Evolutionary conservation across 2,329 filamentous ascomycete genomes (phyloP).

Genomic region (Aspergillus spinulosporus): DNA sequence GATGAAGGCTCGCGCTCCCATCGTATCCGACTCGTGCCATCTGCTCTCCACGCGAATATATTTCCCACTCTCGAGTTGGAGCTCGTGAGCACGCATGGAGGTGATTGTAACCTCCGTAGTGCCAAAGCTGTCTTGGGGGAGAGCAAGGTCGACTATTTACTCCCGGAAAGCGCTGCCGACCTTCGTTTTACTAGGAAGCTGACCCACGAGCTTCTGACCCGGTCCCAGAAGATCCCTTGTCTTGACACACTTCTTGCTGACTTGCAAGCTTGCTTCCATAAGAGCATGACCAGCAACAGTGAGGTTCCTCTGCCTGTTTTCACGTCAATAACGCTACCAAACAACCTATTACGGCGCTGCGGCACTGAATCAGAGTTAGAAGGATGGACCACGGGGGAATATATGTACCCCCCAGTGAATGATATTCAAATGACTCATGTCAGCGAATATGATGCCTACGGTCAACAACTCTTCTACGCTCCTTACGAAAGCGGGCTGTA

Average conservation of each 20-base stretch:
- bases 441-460: constrained; percentile 35
- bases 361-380: background rate
- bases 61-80: constrained; percentile 40
- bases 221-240: constrained; percentile 3
- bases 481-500: constrained; percentile 37
- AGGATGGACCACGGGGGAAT: constrained; percentile 30
- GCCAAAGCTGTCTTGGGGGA: constrained; percentile 34
- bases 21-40: constrained; percentile 39
- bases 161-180: constrained; percentile 41
- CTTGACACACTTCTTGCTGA: constrained; percentile 26
- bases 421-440: constrained; percentile 31
- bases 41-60: constrained; percentile 21
- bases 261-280: constrained; percentile 24
- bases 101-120: constrained; percentile 27
- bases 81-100: constrained; percentile 12
- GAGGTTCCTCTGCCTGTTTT: constrained; percentile 33
- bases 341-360: constrained; percentile 19
- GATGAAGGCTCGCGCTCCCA: constrained; percentile 22
- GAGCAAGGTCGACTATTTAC: constrained; percentile 40
- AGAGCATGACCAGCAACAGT: constrained; percentile 9
- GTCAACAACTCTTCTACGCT: constrained; percentile 34
- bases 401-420: constrained; percentile 37
- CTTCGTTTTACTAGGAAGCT: constrained; percentile 41
- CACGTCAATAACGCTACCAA: constrained; percentile 33
- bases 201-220: constrained; percentile 30